These are phyloP conservation scores for Chrysosporium queenslandicum DNA, from an alignment of 2,329 filamentous ascomycete species.

Conservation along the genomic window DNA sequence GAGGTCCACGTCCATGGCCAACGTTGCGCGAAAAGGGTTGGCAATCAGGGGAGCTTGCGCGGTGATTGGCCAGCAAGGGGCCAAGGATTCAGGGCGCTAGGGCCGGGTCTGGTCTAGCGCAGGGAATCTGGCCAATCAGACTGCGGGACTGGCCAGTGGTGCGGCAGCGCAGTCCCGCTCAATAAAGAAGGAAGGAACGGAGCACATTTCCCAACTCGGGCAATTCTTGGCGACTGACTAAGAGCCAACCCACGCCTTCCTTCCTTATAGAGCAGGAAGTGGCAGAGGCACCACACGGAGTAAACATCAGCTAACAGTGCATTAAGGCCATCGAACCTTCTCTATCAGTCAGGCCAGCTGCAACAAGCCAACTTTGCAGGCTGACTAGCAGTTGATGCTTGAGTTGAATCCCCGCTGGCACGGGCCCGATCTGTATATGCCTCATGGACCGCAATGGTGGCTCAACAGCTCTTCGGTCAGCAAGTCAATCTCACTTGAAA, in stretches of 20 bases:
- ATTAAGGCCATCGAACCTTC: no score
- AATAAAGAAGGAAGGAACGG: neutral
- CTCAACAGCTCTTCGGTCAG: no score
- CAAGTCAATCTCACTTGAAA: no score
- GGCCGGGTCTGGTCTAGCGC: neutral
- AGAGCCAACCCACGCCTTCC: neutral
- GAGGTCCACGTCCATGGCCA: neutral
- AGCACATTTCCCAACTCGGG: neutral
- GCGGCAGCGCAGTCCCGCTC: neutral
- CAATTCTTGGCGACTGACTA: neutral
- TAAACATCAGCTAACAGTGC: no score
- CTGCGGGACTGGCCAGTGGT: neutral
- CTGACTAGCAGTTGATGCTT: no score
- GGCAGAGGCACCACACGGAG: no score
- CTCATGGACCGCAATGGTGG: no score
- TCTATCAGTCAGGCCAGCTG: no score
- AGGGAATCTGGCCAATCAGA: neutral
- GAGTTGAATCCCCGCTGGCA: no score
- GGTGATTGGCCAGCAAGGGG: neutral
- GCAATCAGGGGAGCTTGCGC: neutral
- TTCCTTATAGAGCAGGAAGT: no score
- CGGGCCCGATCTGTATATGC: no score
- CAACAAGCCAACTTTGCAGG: no score
- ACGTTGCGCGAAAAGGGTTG: neutral
- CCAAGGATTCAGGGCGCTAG: neutral